Evolutionary conservation across 2,329 filamentous ascomycete species (phyloP).

Genomic region (Neofusicoccum sp.): DNA sequence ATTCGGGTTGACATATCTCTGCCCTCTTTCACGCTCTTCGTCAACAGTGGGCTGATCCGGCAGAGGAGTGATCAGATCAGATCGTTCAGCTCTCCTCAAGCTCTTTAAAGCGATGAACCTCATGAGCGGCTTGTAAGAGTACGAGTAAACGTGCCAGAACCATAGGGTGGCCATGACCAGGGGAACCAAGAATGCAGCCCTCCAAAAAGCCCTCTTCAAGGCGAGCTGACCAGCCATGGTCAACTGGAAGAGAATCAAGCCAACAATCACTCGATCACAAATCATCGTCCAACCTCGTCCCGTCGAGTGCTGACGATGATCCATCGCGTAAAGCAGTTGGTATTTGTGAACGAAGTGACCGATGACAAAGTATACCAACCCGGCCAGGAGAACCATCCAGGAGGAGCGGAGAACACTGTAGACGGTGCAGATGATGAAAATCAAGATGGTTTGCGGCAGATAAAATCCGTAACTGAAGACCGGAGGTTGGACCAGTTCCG

Average conservation of each 20-base stretch:
- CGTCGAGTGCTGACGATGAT: slow-evolving; percentile 91
- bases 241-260: slow-evolving; percentile 84
- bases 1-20: slow-evolving; percentile 76
- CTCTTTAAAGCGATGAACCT: slow-evolving; percentile 90
- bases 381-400: slow-evolving; percentile 79
- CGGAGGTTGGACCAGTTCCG: slow-evolving; percentile 78
- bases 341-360: slow-evolving; percentile 95
- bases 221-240: slow-evolving; percentile 88
- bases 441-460: slow-evolving; percentile 85
- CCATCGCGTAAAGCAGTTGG: slow-evolving; percentile 97
- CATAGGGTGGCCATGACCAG: slow-evolving; percentile 80
- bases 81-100: slow-evolving; percentile 65
- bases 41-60: slow-evolving; percentile 62
- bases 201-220: slow-evolving; percentile 70
- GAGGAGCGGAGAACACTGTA: slow-evolving; percentile 86
- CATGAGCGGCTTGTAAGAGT: slow-evolving; percentile 84
- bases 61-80: slow-evolving; percentile 43
- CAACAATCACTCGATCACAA: slow-evolving; percentile 85
- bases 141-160: slow-evolving; percentile 82
- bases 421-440: slow-evolving; percentile 93
- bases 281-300: slow-evolving; percentile 97
- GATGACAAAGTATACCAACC: slow-evolving; percentile 78
- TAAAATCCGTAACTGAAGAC: slow-evolving; percentile 96
- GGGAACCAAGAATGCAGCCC: slow-evolving; percentile 73
- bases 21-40: slow-evolving; percentile 69